Evolutionary conservation across 1,284 basidiomycete genomes (phyloP).

Genomic region (Melampsora americana): DNA sequence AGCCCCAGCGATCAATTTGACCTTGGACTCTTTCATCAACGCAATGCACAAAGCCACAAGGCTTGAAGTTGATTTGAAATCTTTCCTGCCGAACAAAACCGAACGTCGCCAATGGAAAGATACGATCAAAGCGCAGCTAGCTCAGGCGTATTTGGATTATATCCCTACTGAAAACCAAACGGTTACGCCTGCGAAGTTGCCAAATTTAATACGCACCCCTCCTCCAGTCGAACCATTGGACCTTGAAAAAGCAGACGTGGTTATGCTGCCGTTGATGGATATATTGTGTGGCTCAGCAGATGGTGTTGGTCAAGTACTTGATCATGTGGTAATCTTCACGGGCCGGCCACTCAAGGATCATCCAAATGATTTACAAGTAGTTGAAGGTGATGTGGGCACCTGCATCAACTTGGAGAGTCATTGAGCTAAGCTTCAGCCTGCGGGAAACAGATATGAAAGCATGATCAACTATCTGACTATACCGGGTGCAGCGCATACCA

Average conservation of each 20-base stretch:
- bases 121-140: constrained; percentile 15
- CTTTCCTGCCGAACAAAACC: not conserved
- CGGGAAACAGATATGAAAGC: too few relatives aligned
- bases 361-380: too few relatives aligned
- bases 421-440: too few relatives aligned
- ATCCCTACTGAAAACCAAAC: not conserved
- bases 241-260: constrained; percentile 1
- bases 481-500: constrained; percentile 14
- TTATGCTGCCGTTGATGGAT: constrained; percentile 13
- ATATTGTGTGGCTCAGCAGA: constrained; percentile 8
- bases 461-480: too few relatives aligned
- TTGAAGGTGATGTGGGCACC: too few relatives aligned
- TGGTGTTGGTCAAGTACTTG: too few relatives aligned
- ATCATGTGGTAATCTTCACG: too few relatives aligned
- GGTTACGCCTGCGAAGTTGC: too few relatives aligned
- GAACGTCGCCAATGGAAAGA: not conserved
- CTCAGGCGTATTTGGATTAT: not conserved
- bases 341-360: too few relatives aligned
- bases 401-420: too few relatives aligned
- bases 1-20: not conserved
- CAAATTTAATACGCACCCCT: too few relatives aligned
- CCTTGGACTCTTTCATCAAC: not conserved
- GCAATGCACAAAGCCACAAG: not conserved
- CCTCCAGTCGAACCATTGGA: too few relatives aligned
- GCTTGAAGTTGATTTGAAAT: not conserved